Evolutionary conservation across 2,329 filamentous ascomycete genomes (phyloP).

Genomic region (Cyclaneusma minus): DNA sequence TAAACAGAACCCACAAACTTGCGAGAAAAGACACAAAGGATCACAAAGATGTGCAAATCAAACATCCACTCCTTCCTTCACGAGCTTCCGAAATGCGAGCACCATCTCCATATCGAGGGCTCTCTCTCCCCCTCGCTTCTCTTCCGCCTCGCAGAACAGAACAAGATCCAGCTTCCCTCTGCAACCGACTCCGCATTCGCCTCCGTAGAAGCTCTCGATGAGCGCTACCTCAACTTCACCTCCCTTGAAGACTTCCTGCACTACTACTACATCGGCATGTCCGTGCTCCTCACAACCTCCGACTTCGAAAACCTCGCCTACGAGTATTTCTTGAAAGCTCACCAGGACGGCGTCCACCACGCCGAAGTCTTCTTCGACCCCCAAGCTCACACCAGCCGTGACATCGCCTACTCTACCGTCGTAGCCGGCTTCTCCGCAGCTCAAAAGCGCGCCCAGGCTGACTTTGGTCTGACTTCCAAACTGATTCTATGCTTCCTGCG

Average conservation of each 20-base stretch:
- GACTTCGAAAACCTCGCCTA: slow-evolving; percentile 63
- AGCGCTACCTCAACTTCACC: slow-evolving; percentile 51
- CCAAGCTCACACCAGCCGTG: slow-evolving; percentile 53
- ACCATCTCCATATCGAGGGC: slow-evolving; percentile 69
- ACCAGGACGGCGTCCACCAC: slow-evolving; percentile 50
- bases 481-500: slow-evolving; percentile 60
- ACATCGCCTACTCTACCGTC: slow-evolving; percentile 46
- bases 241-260: slow-evolving; percentile 64
- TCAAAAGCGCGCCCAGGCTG: slow-evolving; percentile 38
- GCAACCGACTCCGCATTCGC: slow-evolving; percentile 43
- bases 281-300: slow-evolving; percentile 43
- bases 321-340: slow-evolving; percentile 52
- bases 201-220: slow-evolving; percentile 39
- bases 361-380: slow-evolving; percentile 73
- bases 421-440: slow-evolving; percentile 47
- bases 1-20: neutral
- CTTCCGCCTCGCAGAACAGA: slow-evolving; percentile 51
- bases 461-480: slow-evolving; percentile 48
- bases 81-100: slow-evolving; percentile 64
- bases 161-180: slow-evolving; percentile 44
- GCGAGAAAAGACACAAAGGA: neutral
- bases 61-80: slow-evolving; percentile 33
- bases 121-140: slow-evolving; percentile 55
- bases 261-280: slow-evolving; percentile 68
- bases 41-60: slow-evolving; percentile 11